Base-by-base conservation (phyloP, 164 flowering plant species). In the Nymphaea colorata region DNA sequence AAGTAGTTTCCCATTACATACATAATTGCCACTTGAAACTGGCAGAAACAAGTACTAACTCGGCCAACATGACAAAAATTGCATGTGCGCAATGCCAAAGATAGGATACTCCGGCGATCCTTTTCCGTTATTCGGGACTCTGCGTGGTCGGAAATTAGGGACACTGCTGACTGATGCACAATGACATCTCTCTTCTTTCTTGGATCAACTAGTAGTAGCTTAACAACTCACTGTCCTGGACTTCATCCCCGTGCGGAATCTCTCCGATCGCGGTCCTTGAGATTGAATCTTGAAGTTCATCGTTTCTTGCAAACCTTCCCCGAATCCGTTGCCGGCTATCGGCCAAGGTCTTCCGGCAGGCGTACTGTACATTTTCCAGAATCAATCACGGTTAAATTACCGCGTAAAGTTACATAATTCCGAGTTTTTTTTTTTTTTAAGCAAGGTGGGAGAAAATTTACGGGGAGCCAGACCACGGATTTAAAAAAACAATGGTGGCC, bases 221-320 rank as follows among this genome's bases (percentile, higher is more conserved):
- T 51, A 51, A 51, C 12, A 51, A 5, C 8, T 51, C 15, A 15
- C 14, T 51, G 14, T 51, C 0, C 12, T 51, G 8, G 57, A 10
- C 57, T 15, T 51, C 57, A 5, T 8, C 14, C 12, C 8, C 8
- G 3, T 15, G 14, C 8, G 3, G 15, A 51, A 8, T 51, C 14
- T 15, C 57, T 51, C 57, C 57, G 57, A 10, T 8, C 57, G 12
- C 8, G 12, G 14, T 51, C 15, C 12, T 5, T 51, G 57, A 51
- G 14, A 51, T 51, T 2, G 76, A 44, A 63, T 86, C 89, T 51
- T 86, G 89, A 59, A 84, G 81, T 14, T 91, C 98, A 59, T 94
- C 96, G 41, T 90, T 94, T 78, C 90, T 94, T 0, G 99, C 98
- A 75, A 94, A 94, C 74, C 99, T 83, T 76, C 99, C 99, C 74